phyloP scores from a whole-genome alignment of 345 rosid species.

The Streptanthus diversifolius region DNA sequence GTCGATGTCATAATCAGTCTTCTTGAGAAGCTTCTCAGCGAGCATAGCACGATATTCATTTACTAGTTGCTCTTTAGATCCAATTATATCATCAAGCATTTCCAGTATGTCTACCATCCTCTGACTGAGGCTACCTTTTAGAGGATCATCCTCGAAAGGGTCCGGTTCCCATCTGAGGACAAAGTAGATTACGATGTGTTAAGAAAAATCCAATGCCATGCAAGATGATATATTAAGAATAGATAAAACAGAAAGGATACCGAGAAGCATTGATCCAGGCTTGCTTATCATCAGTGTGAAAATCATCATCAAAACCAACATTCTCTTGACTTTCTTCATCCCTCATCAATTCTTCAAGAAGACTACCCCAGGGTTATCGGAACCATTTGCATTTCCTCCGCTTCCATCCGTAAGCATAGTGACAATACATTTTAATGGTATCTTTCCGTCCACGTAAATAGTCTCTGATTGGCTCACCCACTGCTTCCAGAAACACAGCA shows the following conservation, averaged over 20 bases:
- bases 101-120: conserved; percentile 90
- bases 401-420: conserved; percentile 97
- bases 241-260: conserved; percentile 35
- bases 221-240: neutral
- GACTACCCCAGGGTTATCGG: conserved; percentile 88
- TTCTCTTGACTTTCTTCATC: conserved; percentile 88
- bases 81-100: conserved; percentile 92
- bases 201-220: conserved; percentile 2
- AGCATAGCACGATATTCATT: conserved; percentile 95
- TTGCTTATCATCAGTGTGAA: conserved; percentile 82
- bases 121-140: conserved; percentile 72
- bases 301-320: conserved; percentile 63
- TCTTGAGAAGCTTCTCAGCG: conserved; percentile 95
- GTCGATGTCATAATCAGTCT: conserved; percentile 91
- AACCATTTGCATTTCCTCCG: conserved; percentile 76
- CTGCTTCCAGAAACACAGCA: conserved; percentile 94
- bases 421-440: conserved; percentile 90
- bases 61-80: conserved; percentile 91
- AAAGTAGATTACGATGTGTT: conserved; percentile 3
- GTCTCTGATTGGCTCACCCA: conserved; percentile 94
- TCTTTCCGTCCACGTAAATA: conserved; percentile 91
- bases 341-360: conserved; percentile 92
- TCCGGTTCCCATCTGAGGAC: conserved; percentile 96
- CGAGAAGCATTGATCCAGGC: conserved; percentile 75
- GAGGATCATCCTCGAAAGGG: conserved; percentile 87